phyloP scores from a whole-genome alignment of 2,329 filamentous ascomycete genomes.

The Colletotrichum neosansevieriae region DNA sequence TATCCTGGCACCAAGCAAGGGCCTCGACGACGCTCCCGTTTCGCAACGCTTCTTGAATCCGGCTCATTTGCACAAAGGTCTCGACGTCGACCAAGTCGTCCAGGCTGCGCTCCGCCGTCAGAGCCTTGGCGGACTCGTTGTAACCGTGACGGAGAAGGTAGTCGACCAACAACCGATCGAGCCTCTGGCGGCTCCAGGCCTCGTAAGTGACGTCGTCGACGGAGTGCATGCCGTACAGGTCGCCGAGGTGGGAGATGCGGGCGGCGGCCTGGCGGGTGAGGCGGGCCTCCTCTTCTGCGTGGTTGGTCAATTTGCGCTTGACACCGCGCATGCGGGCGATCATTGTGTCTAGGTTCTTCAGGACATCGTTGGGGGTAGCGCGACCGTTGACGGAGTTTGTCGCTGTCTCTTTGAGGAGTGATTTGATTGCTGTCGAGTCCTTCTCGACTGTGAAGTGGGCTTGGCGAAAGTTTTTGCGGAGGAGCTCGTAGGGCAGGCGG shows the following conservation, averaged over 20 bases:
- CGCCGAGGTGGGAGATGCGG: slow-evolving; percentile 82
- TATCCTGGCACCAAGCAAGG: slow-evolving; percentile 90
- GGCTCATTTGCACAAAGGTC: slow-evolving; percentile 85
- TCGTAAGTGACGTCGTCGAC: slow-evolving; percentile 95
- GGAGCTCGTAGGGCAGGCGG: slow-evolving; percentile 90
- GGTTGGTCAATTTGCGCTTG: slow-evolving; percentile 84
- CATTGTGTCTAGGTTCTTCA: slow-evolving; percentile 86
- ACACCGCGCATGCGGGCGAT: slow-evolving; percentile 85
- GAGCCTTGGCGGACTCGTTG: slow-evolving; percentile 77
- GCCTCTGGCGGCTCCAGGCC: slow-evolving; percentile 82
- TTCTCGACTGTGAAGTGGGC: slow-evolving; percentile 83
- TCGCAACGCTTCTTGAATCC: slow-evolving; percentile 79
- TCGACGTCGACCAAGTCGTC: slow-evolving; percentile 87
- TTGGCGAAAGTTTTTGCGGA: slow-evolving; percentile 93
- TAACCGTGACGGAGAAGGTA: slow-evolving; percentile 90
- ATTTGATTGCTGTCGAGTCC: slow-evolving; percentile 72
- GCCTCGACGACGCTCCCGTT: slow-evolving; percentile 81
- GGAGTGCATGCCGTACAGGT: slow-evolving; percentile 82
- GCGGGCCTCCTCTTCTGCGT: slow-evolving; percentile 83
- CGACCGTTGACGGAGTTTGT: slow-evolving; percentile 74
- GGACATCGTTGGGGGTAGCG: slow-evolving; percentile 76
- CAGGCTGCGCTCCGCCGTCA: slow-evolving; percentile 82
- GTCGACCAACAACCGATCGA: slow-evolving; percentile 91
- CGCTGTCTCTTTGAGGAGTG: slow-evolving; percentile 71
- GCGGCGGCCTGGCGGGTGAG: slow-evolving; percentile 82